Conservation (phyloP, 2,329 filamentous ascomycete genomes). For the Phoma herbarum region DNA sequence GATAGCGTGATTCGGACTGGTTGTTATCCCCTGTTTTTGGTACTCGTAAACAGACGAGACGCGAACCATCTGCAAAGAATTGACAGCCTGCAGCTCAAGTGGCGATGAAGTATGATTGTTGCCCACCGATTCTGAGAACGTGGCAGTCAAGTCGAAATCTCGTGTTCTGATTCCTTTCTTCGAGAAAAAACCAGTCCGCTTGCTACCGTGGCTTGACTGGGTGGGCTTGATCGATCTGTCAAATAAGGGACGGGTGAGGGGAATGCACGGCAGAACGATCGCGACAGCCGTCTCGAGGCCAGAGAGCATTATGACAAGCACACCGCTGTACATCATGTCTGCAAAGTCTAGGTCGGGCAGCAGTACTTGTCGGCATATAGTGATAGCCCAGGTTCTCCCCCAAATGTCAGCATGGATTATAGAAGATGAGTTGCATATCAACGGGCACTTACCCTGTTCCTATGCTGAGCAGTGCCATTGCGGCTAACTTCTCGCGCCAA, state of each 20-base stretch:
- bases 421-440: conserved; percentile 31
- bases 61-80: too few relatives aligned
- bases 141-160: too few relatives aligned
- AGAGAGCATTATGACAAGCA: conserved; percentile 32
- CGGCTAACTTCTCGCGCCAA: conserved; percentile 25
- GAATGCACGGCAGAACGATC: conserved; percentile 32
- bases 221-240: too few relatives aligned
- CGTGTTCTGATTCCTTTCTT: too few relatives aligned
- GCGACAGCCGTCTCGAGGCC: conserved; percentile 33
- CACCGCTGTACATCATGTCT: conserved; percentile 30
- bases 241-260: conserved; percentile 28
- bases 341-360: conserved; percentile 24
- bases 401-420: neutral
- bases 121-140: too few relatives aligned
- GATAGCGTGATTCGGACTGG: too few relatives aligned
- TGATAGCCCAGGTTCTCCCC: conserved; percentile 29
- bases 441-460: conserved; percentile 25
- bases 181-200: too few relatives aligned
- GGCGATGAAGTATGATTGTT: too few relatives aligned
- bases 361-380: conserved; percentile 32
- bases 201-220: too few relatives aligned
- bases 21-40: too few relatives aligned
- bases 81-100: too few relatives aligned
- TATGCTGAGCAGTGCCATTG: conserved; percentile 29
- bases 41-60: too few relatives aligned